phyloP scores from a whole-genome alignment of 805 yeast species.

The Kazachstania viticola region DNA sequence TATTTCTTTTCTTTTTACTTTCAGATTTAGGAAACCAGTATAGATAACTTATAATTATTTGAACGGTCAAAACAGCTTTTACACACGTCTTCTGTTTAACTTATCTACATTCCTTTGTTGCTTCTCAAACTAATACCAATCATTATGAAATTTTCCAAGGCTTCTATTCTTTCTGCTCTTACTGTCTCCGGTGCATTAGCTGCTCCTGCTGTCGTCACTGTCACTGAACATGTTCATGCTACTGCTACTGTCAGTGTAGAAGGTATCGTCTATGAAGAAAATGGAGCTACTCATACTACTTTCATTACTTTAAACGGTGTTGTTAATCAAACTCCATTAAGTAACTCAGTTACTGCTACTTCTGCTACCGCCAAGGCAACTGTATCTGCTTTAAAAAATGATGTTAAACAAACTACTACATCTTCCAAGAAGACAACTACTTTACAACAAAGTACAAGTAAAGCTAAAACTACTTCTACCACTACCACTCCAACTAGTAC shows the following conservation, averaged over 20 bases:
- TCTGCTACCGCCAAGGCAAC: conserved; percentile 3
- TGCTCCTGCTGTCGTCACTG: conserved; percentile 22
- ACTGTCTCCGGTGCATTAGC: conserved; percentile 12
- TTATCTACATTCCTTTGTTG: background rate
- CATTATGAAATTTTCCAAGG: conserved; percentile 6
- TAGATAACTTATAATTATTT: too few species aligned
- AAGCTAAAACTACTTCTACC: conserved; percentile 1
- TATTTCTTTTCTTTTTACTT: too few species aligned
- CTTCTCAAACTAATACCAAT: too few species aligned
- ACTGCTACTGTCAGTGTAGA: conserved; percentile 17
- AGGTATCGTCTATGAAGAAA: conserved; percentile 20
- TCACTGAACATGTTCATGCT: conserved; percentile 21
- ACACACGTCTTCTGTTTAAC: too few species aligned
- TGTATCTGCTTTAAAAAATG: conserved; percentile 3
- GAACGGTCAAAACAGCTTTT: too few species aligned
- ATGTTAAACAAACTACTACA: conserved; percentile 16
- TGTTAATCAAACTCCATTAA: conserved; percentile 2
- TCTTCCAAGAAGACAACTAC: conserved; percentile 1
- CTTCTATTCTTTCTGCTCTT: conserved; percentile 5
- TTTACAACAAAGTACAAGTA: background rate
- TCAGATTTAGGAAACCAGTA: too few species aligned
- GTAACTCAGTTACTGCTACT: conserved; percentile 3
- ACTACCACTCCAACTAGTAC: conserved; percentile 3
- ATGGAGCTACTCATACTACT: conserved; percentile 18
- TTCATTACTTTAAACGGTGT: conserved; percentile 12